Evolutionary conservation across 2,329 filamentous ascomycete species (phyloP), one percentile per base, ranked within the genome.

Genomic region (Phaeosphaeria sp.): DNA sequence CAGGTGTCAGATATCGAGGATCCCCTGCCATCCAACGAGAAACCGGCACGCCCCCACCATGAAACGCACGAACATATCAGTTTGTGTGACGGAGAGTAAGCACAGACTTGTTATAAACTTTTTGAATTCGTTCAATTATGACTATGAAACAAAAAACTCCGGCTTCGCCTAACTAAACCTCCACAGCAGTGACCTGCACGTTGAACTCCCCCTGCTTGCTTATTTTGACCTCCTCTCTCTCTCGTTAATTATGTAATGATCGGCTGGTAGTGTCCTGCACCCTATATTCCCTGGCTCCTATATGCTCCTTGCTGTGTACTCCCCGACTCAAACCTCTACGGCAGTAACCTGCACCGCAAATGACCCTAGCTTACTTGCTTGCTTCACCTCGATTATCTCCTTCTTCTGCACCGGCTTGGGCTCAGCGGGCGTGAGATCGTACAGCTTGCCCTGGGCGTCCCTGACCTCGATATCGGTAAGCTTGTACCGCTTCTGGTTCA

Each of bases 401-500:
- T 42, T 42, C 11, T 20, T n/a, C 1, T 42, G 39, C n/a, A 42
- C 11, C n/a, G 17, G 11, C 20, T 42, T 42, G 39, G 39, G 39
- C 39, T 42, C 39, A 17, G 39, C 39, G 43, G 50, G 50, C 11
- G 58, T 60, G 13, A 57, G 33, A n/a, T 53, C 11, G 25, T 55
- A 60, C 21, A 54, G 30, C 47, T 55, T 17, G 51, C 58, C 58
- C n/a, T 54, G 17, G 20, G 54, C n/a, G 49, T 60, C 43, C 51
- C 49, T 60, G n/a, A 60, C 43, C 4, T 42, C 17, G 48, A 60
- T 60, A 27, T 60, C 58, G 17, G 54, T 57, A 41, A 60, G 51
- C 43, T 57, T 56, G 54, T 60, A 60, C 36, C 58, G 43, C 47
- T 51, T 56, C 47, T 60, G 58, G 52, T 60, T 60, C 39, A 60